These are phyloP conservation scores for Dentiscutata heterogama DNA, from an alignment of 371 early-diverging fungal genomes.

Conservation along the genomic window DNA sequence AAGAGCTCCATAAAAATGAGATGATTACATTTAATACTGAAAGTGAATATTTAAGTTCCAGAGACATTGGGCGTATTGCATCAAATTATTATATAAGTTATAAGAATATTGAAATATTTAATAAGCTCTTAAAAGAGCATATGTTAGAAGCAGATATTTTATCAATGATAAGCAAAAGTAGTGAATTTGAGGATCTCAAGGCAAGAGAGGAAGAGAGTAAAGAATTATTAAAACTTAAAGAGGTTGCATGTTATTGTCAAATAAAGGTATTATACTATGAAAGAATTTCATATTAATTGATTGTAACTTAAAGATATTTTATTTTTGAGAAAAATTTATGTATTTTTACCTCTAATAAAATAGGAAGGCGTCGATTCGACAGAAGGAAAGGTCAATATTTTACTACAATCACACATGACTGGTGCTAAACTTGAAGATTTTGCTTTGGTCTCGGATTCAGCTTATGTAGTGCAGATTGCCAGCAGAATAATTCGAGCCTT, in stretches of 20 bases:
- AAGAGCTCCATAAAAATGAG: slow-evolving; percentile 80
- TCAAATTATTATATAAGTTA: slow-evolving; percentile 92
- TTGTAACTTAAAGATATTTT: background rate
- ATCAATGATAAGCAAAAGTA: slow-evolving; percentile 86
- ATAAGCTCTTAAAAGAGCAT: slow-evolving; percentile 71
- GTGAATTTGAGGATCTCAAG: slow-evolving; percentile 94
- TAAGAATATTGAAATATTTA: slow-evolving; percentile 88
- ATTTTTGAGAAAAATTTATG: background rate
- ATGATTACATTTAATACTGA: slow-evolving; percentile 93
- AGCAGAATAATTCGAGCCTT: slow-evolving; percentile 94
- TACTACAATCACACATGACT: slow-evolving; percentile 91
- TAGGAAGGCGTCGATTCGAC: slow-evolving; percentile 65
- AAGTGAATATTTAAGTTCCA: slow-evolving; percentile 85
- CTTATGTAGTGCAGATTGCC: slow-evolving; percentile 94
- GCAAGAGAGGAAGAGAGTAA: slow-evolving; percentile 87
- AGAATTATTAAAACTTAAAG: slow-evolving; percentile 80
- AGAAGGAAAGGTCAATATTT: slow-evolving; percentile 92
- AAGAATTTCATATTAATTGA: slow-evolving; percentile 39
- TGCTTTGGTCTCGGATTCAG: slow-evolving; percentile 92
- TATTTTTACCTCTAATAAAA: background rate
- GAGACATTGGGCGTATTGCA: slow-evolving; percentile 94
- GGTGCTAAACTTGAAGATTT: slow-evolving; percentile 87
- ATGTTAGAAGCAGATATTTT: slow-evolving; percentile 94
- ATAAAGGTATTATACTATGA: slow-evolving; percentile 48
- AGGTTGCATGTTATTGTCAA: slow-evolving; percentile 77